A percentile compares a stretch with the other conserved stretches of the same genome.
Evolutionary conservation across 1,284 basidiomycete genomes (phyloP).

Genomic region (Butyriboletus appendiculatus): DNA sequence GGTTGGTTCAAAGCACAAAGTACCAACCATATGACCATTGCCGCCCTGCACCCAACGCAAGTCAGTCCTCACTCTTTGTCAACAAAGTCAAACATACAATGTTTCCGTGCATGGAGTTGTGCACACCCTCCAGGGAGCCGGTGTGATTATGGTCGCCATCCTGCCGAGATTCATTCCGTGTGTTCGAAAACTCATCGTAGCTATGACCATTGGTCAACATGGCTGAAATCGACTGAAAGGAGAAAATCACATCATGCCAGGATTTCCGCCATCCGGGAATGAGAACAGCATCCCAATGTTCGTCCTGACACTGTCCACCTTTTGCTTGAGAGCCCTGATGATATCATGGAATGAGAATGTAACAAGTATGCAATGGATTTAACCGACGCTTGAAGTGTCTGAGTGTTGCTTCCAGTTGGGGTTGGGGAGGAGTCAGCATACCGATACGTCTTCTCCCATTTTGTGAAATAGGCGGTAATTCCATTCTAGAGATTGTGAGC

Average conservation of each 20-base stretch:
- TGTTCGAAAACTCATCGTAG: conserved; percentile 29
- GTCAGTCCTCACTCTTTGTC: neutral
- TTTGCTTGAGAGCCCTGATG: conserved; percentile 16
- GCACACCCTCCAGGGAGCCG: conserved; percentile 21
- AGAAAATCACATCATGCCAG: conserved; percentile 7
- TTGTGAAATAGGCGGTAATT: conserved; percentile 14
- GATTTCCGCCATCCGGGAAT: conserved; percentile 13
- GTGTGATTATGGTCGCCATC: conserved; percentile 6
- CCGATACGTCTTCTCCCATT: conserved; percentile 21
- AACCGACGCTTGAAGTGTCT: conserved; percentile 18
- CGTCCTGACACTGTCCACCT: conserved; percentile 8
- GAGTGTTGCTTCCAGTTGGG: conserved; percentile 12
- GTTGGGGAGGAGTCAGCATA: conserved; percentile 2
- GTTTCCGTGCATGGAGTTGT: conserved; percentile 15
- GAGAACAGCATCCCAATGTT: conserved; percentile 19
- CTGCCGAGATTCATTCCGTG: conserved; percentile 17
- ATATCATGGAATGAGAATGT: neutral
- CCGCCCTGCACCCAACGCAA: conserved; percentile 11
- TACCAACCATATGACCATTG: conserved; percentile 28
- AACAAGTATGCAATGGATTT: neutral
- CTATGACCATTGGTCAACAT: conserved; percentile 4
- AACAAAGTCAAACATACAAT: conserved; percentile 13
- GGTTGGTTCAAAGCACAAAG: neutral
- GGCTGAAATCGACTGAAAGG: neutral
- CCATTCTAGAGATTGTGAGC: conserved; percentile 4